These are phyloP conservation scores for Cerioporus squamosus DNA, from an alignment of 1,284 basidiomycete species.

Conservation along the genomic window DNA sequence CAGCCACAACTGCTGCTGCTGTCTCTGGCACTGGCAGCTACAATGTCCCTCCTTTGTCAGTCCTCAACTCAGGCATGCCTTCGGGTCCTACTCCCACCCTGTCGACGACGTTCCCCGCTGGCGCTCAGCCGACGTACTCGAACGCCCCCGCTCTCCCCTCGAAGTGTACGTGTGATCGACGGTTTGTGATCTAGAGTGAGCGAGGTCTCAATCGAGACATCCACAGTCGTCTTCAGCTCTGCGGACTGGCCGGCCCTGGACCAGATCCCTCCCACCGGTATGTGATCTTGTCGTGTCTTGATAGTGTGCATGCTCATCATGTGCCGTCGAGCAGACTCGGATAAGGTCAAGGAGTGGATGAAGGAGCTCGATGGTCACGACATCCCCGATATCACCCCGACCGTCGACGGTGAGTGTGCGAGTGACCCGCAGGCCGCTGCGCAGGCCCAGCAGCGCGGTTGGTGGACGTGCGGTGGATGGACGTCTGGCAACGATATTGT, in stretches of 20 bases:
- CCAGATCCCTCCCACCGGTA: constrained; percentile 65
- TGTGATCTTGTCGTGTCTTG: constrained; percentile 6
- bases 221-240: constrained; percentile 52
- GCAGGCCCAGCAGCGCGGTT: constrained; percentile 64
- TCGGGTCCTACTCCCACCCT: constrained; percentile 54
- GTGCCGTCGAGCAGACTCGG: constrained; percentile 45
- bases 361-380: constrained; percentile 72
- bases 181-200: constrained; percentile 5
- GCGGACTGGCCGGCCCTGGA: constrained; percentile 74
- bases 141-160: constrained; percentile 70
- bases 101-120: constrained; percentile 57
- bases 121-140: constrained; percentile 56
- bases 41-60: constrained; percentile 54
- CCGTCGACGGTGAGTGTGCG: constrained; percentile 68
- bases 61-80: constrained; percentile 72
- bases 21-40: constrained; percentile 17
- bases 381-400: constrained; percentile 68
- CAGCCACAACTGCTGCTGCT: constrained; percentile 26
- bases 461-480: constrained; percentile 91
- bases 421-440: constrained; percentile 62
- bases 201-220: neutral
- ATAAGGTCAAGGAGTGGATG: constrained; percentile 76
- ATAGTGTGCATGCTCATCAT: neutral
- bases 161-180: constrained; percentile 48
- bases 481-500: constrained; percentile 71